These are phyloP conservation scores for Nakazawaea holstii DNA, from an alignment of 805 yeast genomes.

Conservation along the genomic window DNA sequence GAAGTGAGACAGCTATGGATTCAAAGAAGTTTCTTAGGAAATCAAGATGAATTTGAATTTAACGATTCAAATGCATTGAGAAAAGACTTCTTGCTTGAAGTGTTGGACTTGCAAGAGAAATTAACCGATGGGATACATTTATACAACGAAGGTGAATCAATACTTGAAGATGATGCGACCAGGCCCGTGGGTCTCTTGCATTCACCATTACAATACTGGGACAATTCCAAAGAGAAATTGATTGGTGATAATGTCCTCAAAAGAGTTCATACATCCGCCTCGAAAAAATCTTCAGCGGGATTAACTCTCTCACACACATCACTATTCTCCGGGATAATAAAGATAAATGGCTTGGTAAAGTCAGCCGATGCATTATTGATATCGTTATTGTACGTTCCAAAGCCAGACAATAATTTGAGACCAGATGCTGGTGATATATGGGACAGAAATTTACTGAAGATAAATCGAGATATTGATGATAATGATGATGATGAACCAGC, in stretches of 20 bases:
- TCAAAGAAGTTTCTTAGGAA: slow-evolving; percentile 19
- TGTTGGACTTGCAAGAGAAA: slow-evolving; percentile 27
- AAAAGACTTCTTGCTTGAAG: slow-evolving; percentile 30
- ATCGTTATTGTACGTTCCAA: slow-evolving; percentile 24
- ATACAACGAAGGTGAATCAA: not conserved
- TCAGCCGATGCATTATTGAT: slow-evolving; percentile 35
- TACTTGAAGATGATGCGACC: not conserved
- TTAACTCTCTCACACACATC: slow-evolving; percentile 21
- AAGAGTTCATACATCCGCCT: slow-evolving; percentile 29
- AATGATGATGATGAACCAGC: not conserved
- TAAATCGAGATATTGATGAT: slow-evolving; percentile 12
- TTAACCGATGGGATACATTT: slow-evolving; percentile 21
- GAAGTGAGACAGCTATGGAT: slow-evolving; percentile 30
- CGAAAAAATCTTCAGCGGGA: slow-evolving; percentile 17
- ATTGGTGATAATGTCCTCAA: slow-evolving; percentile 29
- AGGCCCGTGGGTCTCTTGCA: slow-evolving; percentile 20
- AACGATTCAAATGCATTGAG: slow-evolving; percentile 24
- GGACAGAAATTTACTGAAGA: slow-evolving; percentile 23
- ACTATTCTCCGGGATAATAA: slow-evolving; percentile 32
- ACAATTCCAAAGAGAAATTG: slow-evolving; percentile 23
- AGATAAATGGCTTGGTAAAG: slow-evolving; percentile 37
- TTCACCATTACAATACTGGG: slow-evolving; percentile 42
- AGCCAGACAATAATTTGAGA: slow-evolving; percentile 9
- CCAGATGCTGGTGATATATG: slow-evolving; percentile 21
- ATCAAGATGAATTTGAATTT: slow-evolving; percentile 13